Evolutionary conservation across 352 stramenopile genomes (phyloP).

Genomic region (Globisporangium parvum): DNA sequence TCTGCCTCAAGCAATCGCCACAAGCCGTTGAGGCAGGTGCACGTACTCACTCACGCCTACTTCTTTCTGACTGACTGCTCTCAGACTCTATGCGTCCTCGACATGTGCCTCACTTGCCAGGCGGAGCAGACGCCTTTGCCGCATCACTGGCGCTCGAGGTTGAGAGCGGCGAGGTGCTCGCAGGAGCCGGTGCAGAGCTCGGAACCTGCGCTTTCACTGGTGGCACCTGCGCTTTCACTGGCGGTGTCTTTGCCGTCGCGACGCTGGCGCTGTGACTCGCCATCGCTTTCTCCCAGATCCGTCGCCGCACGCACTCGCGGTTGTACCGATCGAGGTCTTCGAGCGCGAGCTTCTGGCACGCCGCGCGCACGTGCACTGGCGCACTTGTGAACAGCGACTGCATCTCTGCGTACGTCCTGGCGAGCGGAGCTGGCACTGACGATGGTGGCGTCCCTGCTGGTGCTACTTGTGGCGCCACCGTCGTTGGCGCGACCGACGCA

Average conservation of each 20-base stretch:
- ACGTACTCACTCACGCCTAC: no score
- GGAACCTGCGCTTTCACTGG: no score
- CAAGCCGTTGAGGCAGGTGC: no score
- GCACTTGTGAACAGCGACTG: constrained; percentile 23
- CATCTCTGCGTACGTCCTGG: constrained; percentile 18
- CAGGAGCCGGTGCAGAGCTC: no score
- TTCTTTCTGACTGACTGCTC: no score
- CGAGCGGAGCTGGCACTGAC: neutral
- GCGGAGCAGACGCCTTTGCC: no score
- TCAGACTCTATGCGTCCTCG: no score
- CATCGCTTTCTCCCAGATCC: constrained; percentile 60
- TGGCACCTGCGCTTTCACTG: neutral
- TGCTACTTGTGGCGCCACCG: no score
- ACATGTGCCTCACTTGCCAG: no score
- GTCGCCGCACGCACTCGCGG: constrained; percentile 43
- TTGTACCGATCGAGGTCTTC: constrained; percentile 57
- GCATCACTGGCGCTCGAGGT: no score
- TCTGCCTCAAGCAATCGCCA: no score
- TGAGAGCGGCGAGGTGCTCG: no score
- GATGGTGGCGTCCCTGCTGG: neutral
- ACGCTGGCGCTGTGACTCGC: neutral
- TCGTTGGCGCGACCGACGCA: neutral
- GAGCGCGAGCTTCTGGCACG: constrained; percentile 39
- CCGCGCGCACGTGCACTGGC: constrained; percentile 20
- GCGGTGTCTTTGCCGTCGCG: neutral